Percentiles rank a stretch among this genome's conserved stretches.
Evolutionary conservation across 345 rosid species (phyloP).

Genomic region (Moricandia moricandioides): DNA sequence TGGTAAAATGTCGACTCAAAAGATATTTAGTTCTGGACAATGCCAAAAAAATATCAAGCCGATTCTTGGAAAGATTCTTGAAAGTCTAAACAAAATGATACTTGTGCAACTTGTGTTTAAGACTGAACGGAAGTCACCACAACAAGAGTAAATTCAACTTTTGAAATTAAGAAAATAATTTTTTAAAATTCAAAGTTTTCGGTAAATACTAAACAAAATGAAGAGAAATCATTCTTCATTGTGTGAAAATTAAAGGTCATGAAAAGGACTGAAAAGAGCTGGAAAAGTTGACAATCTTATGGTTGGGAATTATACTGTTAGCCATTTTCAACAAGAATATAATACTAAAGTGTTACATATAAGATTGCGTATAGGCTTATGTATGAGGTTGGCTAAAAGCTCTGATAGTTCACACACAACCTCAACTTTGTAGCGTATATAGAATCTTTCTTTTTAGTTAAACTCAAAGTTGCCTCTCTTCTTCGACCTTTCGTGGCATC

Average conservation of each 20-base stretch:
- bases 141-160: too few species aligned
- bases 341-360: background rate
- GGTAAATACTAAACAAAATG: conserved; percentile 10
- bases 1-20: conserved; percentile 12
- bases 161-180: too few species aligned
- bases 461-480: conserved; percentile 30
- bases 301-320: conserved; percentile 16
- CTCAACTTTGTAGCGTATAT: conserved; percentile 11
- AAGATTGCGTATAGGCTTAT: conserved; percentile 13
- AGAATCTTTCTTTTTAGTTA: conserved; percentile 24
- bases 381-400: conserved; percentile 18
- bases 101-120: background rate
- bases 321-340: conserved; percentile 18
- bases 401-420: conserved; percentile 16
- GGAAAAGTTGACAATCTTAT: conserved; percentile 2
- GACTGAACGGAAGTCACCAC: background rate
- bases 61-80: background rate
- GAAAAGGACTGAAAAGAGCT: conserved; percentile 8
- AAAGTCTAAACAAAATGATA: conserved; percentile 2
- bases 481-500: conserved; percentile 29
- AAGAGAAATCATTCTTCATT: background rate
- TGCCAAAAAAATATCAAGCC: conserved; percentile 4
- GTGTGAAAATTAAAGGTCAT: background rate
- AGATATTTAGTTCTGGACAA: background rate
- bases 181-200: conserved; percentile 1